Base-by-base conservation (phyloP, 2,329 filamentous ascomycete genomes). In the Botrytis squamosa region DNA sequence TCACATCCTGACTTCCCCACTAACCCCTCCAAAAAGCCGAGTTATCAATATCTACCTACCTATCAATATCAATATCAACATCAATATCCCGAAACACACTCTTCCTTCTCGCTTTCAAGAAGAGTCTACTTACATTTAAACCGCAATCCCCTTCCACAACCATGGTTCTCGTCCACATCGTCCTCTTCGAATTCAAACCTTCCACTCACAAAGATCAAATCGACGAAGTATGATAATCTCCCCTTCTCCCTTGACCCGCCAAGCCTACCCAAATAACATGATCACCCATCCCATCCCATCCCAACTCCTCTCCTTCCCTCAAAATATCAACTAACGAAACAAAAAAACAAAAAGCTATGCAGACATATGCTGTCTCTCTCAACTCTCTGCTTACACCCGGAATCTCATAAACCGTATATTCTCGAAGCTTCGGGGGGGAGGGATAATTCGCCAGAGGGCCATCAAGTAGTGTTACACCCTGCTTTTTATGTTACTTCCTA, bases 91-190 rank as follows among this genome's bases (percentile, higher is more conserved):
- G 12, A 14, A 25, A n/a, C 29, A 29, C 29, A 29, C 29, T 29
- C 29, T 29, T 29, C n/a, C 36, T 63, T 63, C 36, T 40, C 16
- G 7, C 36, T 7, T 9, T n/a, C 3, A n/a, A 7, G 29, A 29
- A 29, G 29, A 29, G 2, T 9, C 14, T 40, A n/a, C 1, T 7
- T 40, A n/a, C 1, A 63, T 4, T 40, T n/a, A 2, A 63, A 63
- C 2, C 16, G 1, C 18, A 65, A 5, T 42, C 40, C 12, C 20
- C 20, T 44, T 18, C 12, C 63, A 14, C 44, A 57, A 78, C 64
- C 6, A 92, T 92, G 90, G 80, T 88, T 0, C 85, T 93, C 77
- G 84, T 88, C n/a, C 91, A 93, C 80, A 86, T 93, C 69, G 90
- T 93, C 4, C 83, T 92, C 40, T 91, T 93, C 78, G 85, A 89